phyloP scores from a whole-genome alignment of 352 stramenopile genomes.

The Phytopythium helicoides region DNA sequence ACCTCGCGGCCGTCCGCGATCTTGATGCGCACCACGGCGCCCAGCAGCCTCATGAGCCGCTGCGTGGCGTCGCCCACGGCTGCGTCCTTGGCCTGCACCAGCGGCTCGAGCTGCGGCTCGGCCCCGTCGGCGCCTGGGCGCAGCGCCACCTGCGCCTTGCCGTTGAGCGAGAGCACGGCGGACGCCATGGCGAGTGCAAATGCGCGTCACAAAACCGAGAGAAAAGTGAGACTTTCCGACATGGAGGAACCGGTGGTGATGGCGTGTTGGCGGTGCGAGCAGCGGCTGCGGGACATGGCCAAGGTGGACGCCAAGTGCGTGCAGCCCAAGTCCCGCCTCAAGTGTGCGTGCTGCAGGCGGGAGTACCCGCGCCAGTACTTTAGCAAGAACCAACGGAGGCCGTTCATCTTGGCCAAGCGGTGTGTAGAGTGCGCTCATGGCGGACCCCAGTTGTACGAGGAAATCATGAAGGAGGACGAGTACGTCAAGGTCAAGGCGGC shows the following conservation, averaged over 20 bases:
- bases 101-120: conserved; percentile 7
- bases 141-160: conserved; percentile 46
- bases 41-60: conserved; percentile 60
- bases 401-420: not conserved
- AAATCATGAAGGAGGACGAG: not conserved
- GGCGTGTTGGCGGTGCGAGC: not conserved
- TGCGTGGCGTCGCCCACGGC: conserved; percentile 42
- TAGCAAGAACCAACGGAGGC: not conserved
- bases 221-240: no score
- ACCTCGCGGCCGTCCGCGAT: conserved; percentile 73
- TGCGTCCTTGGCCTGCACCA: conserved; percentile 12
- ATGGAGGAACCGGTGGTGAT: not conserved
- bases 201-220: no score
- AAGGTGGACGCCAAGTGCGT: not conserved
- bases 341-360: conserved; percentile 4
- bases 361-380: not conserved
- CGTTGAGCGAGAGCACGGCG: conserved; percentile 64
- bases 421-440: not conserved
- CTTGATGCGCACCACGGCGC: conserved; percentile 50
- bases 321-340: not conserved
- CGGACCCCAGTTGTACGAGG: not conserved
- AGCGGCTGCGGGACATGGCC: not conserved
- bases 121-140: conserved; percentile 5
- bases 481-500: not conserved
- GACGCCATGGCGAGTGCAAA: conserved; percentile 16